Conservation (phyloP, 2,329 filamentous ascomycete species). For the Xylaria sp. region DNA sequence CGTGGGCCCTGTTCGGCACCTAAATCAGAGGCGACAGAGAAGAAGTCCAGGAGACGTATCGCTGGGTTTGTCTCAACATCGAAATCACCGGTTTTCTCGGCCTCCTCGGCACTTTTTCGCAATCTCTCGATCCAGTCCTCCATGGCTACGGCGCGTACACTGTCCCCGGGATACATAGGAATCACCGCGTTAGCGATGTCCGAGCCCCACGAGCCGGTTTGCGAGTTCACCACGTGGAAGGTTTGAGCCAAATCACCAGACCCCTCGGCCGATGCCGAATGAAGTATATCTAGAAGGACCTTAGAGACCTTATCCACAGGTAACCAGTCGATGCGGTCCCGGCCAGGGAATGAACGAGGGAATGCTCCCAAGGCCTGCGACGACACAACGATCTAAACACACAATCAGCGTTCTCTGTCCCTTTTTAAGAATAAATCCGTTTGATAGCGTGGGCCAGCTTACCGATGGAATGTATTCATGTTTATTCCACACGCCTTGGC, state of each 20-base stretch:
- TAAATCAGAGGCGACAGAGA: neutral
- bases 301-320: neutral
- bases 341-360: neutral
- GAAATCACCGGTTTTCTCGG: neutral
- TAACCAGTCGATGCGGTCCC: neutral
- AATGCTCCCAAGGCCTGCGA: neutral
- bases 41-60: neutral
- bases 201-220: neutral
- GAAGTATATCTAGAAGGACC: neutral
- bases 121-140: neutral
- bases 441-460: neutral
- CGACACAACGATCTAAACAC: neutral
- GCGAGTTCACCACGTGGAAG: neutral
- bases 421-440: neutral
- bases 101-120: neutral
- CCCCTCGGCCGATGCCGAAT: neutral
- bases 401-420: neutral
- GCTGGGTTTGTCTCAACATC: neutral
- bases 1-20: neutral
- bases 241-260: neutral
- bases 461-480: neutral
- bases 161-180: neutral
- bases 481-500: neutral
- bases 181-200: neutral
- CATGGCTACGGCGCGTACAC: neutral